A percentile compares a stretch with the other conserved stretches of the same genome.
Conservation (phyloP, 345 rosid genomes). For the Eucalyptus curtisii region DNA sequence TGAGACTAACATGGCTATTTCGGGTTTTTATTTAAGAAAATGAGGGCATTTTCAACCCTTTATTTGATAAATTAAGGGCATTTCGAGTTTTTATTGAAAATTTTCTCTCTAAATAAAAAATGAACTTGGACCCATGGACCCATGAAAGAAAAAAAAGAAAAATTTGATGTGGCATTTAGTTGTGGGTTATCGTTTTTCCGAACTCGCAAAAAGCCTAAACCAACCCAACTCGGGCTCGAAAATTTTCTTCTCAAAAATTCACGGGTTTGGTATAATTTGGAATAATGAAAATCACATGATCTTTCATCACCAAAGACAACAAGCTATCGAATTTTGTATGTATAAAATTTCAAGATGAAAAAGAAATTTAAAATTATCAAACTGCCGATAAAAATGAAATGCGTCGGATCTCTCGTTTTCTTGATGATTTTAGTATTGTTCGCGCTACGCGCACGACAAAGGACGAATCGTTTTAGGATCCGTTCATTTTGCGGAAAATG, state of each 20-base stretch:
- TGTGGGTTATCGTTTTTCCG: no score
- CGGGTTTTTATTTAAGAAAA: no score
- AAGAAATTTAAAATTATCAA: neutral
- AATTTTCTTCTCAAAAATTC: neutral
- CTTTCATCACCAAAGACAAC: neutral
- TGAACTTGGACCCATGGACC: neutral
- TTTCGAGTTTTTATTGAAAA: fast-evolving
- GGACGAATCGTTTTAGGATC: no score
- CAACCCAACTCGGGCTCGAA: no score
- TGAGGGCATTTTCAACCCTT: fast-evolving
- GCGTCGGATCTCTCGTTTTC: neutral
- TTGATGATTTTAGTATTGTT: neutral
- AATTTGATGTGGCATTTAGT: no score
- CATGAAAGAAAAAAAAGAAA: neutral
- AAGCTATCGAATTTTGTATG: neutral
- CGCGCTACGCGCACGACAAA: neutral
- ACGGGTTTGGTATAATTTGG: neutral
- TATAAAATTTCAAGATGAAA: neutral
- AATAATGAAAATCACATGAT: neutral
- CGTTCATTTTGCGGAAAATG: no score
- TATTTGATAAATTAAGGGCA: no score
- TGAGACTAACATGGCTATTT: no score
- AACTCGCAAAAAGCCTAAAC: no score
- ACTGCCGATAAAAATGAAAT: neutral
- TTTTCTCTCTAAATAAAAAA: neutral